A percentile compares a stretch with the other conserved stretches of the same genome.
Evolutionary conservation across 805 yeast genomes (phyloP).

Genomic region (Starmerella tilneyi): DNA sequence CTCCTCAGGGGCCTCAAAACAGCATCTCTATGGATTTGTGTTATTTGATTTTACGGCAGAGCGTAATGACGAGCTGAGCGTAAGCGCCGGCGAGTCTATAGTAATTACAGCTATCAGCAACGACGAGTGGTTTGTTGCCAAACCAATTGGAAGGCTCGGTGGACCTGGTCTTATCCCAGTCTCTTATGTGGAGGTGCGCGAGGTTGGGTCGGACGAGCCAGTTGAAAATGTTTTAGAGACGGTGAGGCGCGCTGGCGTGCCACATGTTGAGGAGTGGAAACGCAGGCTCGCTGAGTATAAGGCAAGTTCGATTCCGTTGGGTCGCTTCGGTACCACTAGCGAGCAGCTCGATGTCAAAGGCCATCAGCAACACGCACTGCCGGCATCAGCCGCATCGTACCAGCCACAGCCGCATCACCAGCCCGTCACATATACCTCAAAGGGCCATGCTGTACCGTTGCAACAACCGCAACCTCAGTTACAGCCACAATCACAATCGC

Average conservation of each 20-base stretch:
- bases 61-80: conserved; percentile 70
- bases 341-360: conserved; percentile 4
- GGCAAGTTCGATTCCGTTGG: conserved; percentile 70
- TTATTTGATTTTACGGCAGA: conserved; percentile 81
- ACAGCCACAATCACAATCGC: neutral
- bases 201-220: conserved; percentile 54
- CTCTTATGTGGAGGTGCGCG: conserved; percentile 75
- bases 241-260: conserved; percentile 59
- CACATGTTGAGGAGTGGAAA: conserved; percentile 95
- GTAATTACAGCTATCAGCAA: conserved; percentile 94
- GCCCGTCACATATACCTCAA: too few relatives aligned
- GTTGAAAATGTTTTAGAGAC: conserved; percentile 48
- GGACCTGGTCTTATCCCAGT: conserved; percentile 97
- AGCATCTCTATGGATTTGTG: conserved; percentile 62
- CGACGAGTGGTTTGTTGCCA: conserved; percentile 95
- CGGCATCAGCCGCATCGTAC: neutral
- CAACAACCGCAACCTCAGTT: neutral
- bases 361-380: neutral
- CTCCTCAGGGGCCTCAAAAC: conserved; percentile 31
- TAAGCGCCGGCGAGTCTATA: conserved; percentile 75
- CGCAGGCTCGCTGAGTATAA: conserved; percentile 80
- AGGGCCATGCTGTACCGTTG: too few relatives aligned
- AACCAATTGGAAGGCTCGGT: conserved; percentile 87
- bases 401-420: neutral
- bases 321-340: conserved; percentile 35